These are phyloP conservation scores for Hymenoscyphus repandus DNA, from an alignment of 2,329 filamentous ascomycete species.

Conservation along the genomic window DNA sequence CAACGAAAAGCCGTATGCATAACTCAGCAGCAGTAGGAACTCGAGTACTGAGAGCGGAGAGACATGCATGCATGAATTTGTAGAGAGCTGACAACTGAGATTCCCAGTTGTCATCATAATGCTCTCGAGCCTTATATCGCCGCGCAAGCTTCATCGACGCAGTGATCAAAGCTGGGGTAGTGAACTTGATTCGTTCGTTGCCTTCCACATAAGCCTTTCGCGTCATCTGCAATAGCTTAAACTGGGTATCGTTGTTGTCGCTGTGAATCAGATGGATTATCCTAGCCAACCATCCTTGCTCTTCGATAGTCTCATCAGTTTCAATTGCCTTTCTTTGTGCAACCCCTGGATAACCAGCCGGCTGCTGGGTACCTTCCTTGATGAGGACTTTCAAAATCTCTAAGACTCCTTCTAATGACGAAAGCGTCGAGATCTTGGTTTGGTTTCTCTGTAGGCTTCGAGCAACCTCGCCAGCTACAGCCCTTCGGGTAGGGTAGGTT, in stretches of 20 bases:
- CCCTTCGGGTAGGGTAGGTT: slow-evolving; percentile 84
- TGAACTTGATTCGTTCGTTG: slow-evolving; percentile 93
- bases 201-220: slow-evolving; percentile 85
- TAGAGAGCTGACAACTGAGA: slow-evolving; percentile 75
- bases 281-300: slow-evolving; percentile 93
- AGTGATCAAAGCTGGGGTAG: slow-evolving; percentile 87
- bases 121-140: slow-evolving; percentile 83
- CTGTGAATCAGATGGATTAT: slow-evolving; percentile 83
- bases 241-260: slow-evolving; percentile 86
- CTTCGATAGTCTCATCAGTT: slow-evolving; percentile 95
- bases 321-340: slow-evolving; percentile 73
- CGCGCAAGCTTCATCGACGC: slow-evolving; percentile 84
- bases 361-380: slow-evolving; percentile 81
- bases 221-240: slow-evolving; percentile 83
- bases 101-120: slow-evolving; percentile 73
- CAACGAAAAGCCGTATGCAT: slow-evolving; percentile 81
- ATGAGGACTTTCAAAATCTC: slow-evolving; percentile 87
- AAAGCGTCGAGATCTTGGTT: slow-evolving; percentile 69
- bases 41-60: slow-evolving; percentile 82
- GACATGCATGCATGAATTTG: slow-evolving; percentile 88
- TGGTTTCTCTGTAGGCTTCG: slow-evolving; percentile 77
- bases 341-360: slow-evolving; percentile 78
- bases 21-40: slow-evolving; percentile 82
- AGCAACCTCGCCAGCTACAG: slow-evolving; percentile 84
- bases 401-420: slow-evolving; percentile 82